These are phyloP conservation scores for Agaricus sinodeliciosus DNA, from an alignment of 768 basidiomycete species.

Conservation along the genomic window DNA sequence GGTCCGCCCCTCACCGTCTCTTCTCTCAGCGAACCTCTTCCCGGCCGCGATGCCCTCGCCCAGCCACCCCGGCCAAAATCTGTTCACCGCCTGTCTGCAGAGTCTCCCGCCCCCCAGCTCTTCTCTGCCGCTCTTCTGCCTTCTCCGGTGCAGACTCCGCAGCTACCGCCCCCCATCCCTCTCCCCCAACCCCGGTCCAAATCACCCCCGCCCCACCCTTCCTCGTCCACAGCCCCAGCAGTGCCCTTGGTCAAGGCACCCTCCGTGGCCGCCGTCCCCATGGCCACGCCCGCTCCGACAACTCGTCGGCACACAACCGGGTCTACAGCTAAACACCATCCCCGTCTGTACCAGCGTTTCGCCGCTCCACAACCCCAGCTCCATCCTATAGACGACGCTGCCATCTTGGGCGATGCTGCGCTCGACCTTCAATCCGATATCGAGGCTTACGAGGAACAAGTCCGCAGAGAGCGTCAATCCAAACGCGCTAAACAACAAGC, in stretches of 20 bases:
- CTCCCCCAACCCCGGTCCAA: constrained; percentile 18
- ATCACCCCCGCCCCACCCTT: constrained; percentile 27
- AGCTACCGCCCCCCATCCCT: constrained; percentile 12
- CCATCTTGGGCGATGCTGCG: constrained; percentile 15
- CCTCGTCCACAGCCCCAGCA: too few species aligned
- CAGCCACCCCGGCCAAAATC: constrained; percentile 13
- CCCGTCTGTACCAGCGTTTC: constrained; percentile 4
- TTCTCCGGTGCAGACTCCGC: constrained; percentile 13
- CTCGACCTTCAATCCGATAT: constrained; percentile 72
- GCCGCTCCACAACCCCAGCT: constrained; percentile 15
- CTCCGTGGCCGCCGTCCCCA: constrained; percentile 29
- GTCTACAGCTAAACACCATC: constrained; percentile 25
- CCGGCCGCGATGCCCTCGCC: constrained; percentile 25
- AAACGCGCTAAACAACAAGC: constrained; percentile 66
- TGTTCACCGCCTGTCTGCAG: constrained; percentile 43
- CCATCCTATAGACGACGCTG: constrained; percentile 32
- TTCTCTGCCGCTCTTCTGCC: constrained; percentile 18
- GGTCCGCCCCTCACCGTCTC: neutral
- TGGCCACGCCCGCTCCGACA: constrained; percentile 18
- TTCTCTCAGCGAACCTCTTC: constrained; percentile 15
- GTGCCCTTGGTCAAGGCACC: neutral
- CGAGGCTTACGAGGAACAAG: constrained; percentile 82
- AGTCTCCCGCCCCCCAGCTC: constrained; percentile 32
- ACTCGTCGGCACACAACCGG: constrained; percentile 67
- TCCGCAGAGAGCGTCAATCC: constrained; percentile 68